Base-by-base conservation (phyloP, 2,329 filamentous ascomycete genomes). In the Pseudocercospora crystallina region DNA sequence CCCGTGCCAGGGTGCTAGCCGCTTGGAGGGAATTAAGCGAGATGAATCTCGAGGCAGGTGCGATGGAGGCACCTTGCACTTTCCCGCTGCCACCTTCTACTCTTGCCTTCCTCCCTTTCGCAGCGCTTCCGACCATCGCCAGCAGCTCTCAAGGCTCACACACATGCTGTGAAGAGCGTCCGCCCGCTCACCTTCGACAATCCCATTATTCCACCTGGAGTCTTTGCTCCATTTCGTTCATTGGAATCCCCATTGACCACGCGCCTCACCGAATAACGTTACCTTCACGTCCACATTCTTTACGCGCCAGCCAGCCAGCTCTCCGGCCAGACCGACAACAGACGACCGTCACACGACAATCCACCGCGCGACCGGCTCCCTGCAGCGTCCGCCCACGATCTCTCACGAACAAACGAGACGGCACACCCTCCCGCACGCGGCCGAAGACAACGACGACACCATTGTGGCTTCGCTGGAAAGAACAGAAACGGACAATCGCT, bases 401-500 rank as follows among this genome's bases (percentile, higher is more conserved):
- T 26, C 20, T 26, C 20, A 26, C 20, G 20, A 26, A 26, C 20
- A 26, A 26, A 26, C 20, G 20, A 26, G 20, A 26, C 20, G 20
- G 7, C 20, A 26, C 20, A 26, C 4, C 20, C 20, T 26, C 20
- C 20, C 20, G 20, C 20, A 26, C 20, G 20, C 20, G 20, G 4
- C 20, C 20, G 20, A 26, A 26, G 20, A 47, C 36, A 39, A 33
- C 14, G 47, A 51, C 43, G 52, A 57, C 43, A 45, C 51, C 56
- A 57, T 48, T 53, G 58, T 61, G 56, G 61, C 58, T 59, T 57
- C 53, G 46, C 55, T 49, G 57, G 29, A 54, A 59, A 50, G 43
- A 42, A 49, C 50, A 17, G 44, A 43, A 40, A 51, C 48, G 37
- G 30, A 33, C 47, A 36, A 51, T 17, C 33, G 30, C 48, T 44